Evolutionary conservation across 2,329 filamentous ascomycete genomes (phyloP).

Genomic region (Stagonosporopsis vannaccii): DNA sequence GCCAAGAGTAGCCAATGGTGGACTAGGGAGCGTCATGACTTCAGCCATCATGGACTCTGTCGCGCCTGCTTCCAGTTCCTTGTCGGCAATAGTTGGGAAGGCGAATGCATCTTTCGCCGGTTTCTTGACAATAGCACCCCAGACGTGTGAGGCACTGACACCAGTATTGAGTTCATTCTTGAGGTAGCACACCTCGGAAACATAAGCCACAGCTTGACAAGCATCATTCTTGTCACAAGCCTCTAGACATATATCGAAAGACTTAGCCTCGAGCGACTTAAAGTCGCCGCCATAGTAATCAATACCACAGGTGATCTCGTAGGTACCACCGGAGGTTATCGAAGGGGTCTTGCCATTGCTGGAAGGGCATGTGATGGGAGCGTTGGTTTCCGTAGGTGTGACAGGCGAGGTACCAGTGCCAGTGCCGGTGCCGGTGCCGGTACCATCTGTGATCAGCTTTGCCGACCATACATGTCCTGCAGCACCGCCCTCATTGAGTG

Average conservation of each 20-base stretch:
- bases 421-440: slow-evolving; percentile 2
- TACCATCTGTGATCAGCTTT: slow-evolving; percentile 4
- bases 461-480: slow-evolving; percentile 15
- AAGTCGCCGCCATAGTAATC: slow-evolving; percentile 13
- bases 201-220: slow-evolving; percentile 12
- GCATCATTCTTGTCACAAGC: slow-evolving; percentile 15
- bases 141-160: slow-evolving; percentile 1
- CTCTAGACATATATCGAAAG: slow-evolving; percentile 14
- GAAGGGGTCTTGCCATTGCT: slow-evolving; percentile 13
- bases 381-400: background rate
- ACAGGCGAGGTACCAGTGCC: background rate
- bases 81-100: slow-evolving; percentile 4
- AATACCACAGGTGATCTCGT: slow-evolving; percentile 14
- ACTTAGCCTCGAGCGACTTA: slow-evolving; percentile 9
- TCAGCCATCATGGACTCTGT: slow-evolving; percentile 12
- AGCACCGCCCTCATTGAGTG: slow-evolving; percentile 10
- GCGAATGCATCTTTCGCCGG: slow-evolving; percentile 10
- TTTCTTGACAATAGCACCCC: slow-evolving; percentile 13
- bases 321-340: slow-evolving; percentile 11
- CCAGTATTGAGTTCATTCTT: slow-evolving; percentile 16
- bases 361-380: slow-evolving; percentile 8
- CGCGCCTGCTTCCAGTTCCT: slow-evolving; percentile 4
- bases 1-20: slow-evolving; percentile 11
- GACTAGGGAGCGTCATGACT: slow-evolving; percentile 12
- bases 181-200: slow-evolving; percentile 9